phyloP scores from a whole-genome alignment of 2,329 filamentous ascomycete species.

The Aspergillus brunneoviolaceus region DNA sequence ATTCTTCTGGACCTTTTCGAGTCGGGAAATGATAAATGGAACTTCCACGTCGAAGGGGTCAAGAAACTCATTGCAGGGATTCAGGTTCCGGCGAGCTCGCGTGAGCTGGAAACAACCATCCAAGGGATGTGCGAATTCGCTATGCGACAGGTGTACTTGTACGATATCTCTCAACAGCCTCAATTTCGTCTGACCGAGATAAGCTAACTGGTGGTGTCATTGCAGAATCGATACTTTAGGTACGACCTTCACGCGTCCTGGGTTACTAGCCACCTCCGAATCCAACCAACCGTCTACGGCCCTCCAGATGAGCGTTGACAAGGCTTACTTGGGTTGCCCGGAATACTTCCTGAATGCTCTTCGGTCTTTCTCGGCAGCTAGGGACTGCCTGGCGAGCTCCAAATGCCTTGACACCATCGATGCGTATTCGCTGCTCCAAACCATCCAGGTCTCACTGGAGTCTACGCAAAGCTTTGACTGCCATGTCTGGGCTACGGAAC shows the following conservation, averaged over 20 bases:
- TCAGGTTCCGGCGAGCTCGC: neutral
- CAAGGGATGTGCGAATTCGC: slow-evolving; percentile 1
- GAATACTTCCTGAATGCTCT: slow-evolving; percentile 9
- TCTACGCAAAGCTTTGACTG: slow-evolving; percentile 5
- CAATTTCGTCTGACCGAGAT: neutral
- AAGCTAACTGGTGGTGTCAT: neutral
- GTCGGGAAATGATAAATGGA: slow-evolving; percentile 20
- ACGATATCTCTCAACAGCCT: neutral
- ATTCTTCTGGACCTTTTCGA: slow-evolving; percentile 23
- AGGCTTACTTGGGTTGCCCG: slow-evolving; percentile 18
- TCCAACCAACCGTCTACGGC: neutral
- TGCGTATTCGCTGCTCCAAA: neutral
- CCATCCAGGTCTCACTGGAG: neutral
- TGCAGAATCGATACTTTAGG: neutral
- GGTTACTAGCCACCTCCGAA: neutral
- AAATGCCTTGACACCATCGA: neutral
- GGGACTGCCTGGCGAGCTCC: neutral
- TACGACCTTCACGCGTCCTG: neutral
- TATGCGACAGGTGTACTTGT: slow-evolving; percentile 7
- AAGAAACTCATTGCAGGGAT: neutral
- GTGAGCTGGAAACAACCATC: neutral
- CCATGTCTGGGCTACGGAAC: neutral
- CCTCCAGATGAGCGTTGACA: slow-evolving; percentile 4
- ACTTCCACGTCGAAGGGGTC: slow-evolving; percentile 17
- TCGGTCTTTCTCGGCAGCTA: slow-evolving; percentile 13